Evolutionary conservation across 495 filamentous ascomycete species (phyloP), one percentile per base, ranked within the genome.

Genomic region (Choiromyces venosus): DNA sequence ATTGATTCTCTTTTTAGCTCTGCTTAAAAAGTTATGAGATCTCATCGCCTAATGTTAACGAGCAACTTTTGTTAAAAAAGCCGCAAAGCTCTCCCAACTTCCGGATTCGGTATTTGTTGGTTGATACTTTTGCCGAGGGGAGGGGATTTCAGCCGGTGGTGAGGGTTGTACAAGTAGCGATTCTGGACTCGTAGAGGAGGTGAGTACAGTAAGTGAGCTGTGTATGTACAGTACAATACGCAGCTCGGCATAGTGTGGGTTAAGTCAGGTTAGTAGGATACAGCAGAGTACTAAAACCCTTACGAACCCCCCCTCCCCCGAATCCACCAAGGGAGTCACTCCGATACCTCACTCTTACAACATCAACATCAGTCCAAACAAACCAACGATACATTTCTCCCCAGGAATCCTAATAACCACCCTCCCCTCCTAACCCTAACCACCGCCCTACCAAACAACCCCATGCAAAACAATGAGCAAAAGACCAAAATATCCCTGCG

Each of bases 141-240:
- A 4, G 46, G 10, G 46, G n/a, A 56, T 25, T 14, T 29, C n/a
- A 29, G 10, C n/a, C 0, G 14, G 46, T 10, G 21, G 12, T 52
- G 7, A n/a, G 1, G 1, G 44, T 18, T 7, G 44, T 12, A 3
- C 8, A 25, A 10, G n/a, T n/a, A n/a, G n/a, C n/a, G n/a, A n/a
- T n/a, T n/a, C n/a, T n/a, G n/a, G n/a, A n/a, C n/a, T n/a, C n/a
- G n/a, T n/a, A n/a, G n/a, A n/a, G n/a, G n/a, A n/a, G n/a, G n/a
- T n/a, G n/a, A n/a, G n/a, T 52, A 2, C 7, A 12, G 42, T n/a
- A n/a, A 46, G 42, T n/a, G n/a, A n/a, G n/a, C n/a, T n/a, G n/a
- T n/a, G n/a, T n/a, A n/a, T n/a, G n/a, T n/a, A 7, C 21, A 0
- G 21, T 25, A 10, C 5, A 7, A 18, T 42, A n/a, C n/a, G n/a